Conservation (phyloP, 2,329 filamentous ascomycete species). For the Penicillium sclerotigenum region DNA sequence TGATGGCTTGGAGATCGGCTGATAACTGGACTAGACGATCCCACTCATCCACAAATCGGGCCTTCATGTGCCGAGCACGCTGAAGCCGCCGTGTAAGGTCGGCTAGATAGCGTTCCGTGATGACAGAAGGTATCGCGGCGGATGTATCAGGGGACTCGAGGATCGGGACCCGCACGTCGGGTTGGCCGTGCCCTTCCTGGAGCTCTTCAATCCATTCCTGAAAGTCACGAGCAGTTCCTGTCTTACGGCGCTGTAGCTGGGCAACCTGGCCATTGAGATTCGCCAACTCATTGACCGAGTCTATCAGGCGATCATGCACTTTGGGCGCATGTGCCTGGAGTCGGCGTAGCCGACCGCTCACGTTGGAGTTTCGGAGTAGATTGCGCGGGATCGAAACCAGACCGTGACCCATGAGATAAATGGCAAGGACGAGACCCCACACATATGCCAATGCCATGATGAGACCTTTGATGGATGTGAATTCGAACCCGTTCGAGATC, state of each 20-base stretch:
- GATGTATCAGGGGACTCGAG: constrained; percentile 33
- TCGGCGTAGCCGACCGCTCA: constrained; percentile 68
- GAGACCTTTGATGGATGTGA: constrained; percentile 72
- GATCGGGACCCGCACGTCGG: constrained; percentile 54
- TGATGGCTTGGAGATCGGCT: constrained; percentile 70
- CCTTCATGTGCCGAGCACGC: constrained; percentile 76
- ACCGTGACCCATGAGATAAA: constrained; percentile 97
- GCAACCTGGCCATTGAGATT: constrained; percentile 76
- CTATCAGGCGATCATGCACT: constrained; percentile 81
- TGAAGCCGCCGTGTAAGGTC: constrained; percentile 80
- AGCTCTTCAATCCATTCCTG: constrained; percentile 96
- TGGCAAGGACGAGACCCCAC: constrained; percentile 86
- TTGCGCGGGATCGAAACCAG: constrained; percentile 84
- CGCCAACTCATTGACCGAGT: constrained; percentile 74
- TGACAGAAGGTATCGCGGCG: constrained; percentile 67
- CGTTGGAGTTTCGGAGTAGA: constrained; percentile 74
- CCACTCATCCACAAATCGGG: constrained; percentile 84
- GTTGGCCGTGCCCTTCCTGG: constrained; percentile 68
- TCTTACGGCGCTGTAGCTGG: constrained; percentile 77
- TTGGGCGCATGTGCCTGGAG: constrained; percentile 77
- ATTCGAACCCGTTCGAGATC: constrained; percentile 69
- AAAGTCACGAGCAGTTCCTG: constrained; percentile 69
- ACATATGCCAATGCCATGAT: constrained; percentile 94
- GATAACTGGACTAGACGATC: constrained; percentile 72
- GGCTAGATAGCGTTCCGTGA: constrained; percentile 90